phyloP scores from a whole-genome alignment of 2,329 filamentous ascomycete genomes.

The Thielaviopsis musarum region DNA sequence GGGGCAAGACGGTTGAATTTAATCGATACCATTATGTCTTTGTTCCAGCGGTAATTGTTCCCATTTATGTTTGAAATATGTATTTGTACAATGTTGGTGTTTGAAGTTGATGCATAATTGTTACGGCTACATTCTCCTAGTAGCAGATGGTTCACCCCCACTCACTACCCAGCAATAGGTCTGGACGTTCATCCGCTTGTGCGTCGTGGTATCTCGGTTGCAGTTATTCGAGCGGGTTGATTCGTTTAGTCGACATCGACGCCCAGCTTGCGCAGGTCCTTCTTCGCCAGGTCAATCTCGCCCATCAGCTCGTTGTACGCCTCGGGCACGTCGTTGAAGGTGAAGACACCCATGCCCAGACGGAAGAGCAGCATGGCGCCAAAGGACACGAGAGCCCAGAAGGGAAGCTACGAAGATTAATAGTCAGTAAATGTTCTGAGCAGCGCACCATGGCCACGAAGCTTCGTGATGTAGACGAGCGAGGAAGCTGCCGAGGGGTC shows the following conservation, averaged over 20 bases:
- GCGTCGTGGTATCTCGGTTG: background rate
- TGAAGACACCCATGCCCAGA: constrained; percentile 82
- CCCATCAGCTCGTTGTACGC: constrained; percentile 71
- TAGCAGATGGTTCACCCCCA: background rate
- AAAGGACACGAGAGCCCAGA: constrained; percentile 83
- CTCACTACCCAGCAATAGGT: background rate
- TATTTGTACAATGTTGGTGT: background rate
- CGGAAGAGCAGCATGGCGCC: constrained; percentile 84
- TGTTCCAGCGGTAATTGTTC: background rate
- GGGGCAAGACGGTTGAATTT: constrained; percentile 2
- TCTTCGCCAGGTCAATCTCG: constrained; percentile 64
- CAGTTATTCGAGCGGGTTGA: background rate
- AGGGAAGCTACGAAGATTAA: constrained; percentile 51
- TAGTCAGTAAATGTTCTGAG: background rate
- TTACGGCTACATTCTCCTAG: background rate
- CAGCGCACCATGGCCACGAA: background rate
- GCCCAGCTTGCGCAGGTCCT: constrained; percentile 55
- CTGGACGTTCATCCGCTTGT: background rate
- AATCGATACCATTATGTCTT: background rate
- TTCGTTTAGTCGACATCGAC: constrained; percentile 54
- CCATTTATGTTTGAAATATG: background rate
- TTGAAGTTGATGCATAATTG: background rate
- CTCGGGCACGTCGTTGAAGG: constrained; percentile 88
- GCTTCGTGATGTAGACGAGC: background rate
- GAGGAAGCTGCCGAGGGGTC: background rate